A percentile compares a stretch with the other conserved stretches of the same genome.
Conservation (phyloP, 306 rosid genomes). For the Morella rubra region DNA sequence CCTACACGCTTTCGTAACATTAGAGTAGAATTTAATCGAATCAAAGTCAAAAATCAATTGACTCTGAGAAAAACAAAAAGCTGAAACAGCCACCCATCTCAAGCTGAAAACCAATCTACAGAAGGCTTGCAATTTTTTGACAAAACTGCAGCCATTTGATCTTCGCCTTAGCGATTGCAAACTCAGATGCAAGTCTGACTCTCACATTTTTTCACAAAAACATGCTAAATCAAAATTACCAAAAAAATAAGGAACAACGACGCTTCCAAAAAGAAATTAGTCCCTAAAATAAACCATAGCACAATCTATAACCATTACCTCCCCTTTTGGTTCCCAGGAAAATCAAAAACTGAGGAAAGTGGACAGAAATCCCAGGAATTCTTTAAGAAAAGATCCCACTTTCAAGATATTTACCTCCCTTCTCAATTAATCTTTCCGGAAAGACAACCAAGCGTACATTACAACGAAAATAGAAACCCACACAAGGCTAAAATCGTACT, state of each 20-base stretch:
- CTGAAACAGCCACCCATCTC: neutral
- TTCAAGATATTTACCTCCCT: neutral
- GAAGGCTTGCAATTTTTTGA: neutral
- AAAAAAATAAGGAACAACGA: neutral
- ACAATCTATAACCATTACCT: neutral
- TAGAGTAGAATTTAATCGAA: too few relatives aligned
- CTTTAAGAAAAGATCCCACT: neutral
- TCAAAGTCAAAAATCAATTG: too few relatives aligned
- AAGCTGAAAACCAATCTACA: neutral
- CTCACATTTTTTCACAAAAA: neutral
- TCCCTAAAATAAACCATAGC: neutral
- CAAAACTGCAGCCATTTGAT: neutral
- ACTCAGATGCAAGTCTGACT: neutral
- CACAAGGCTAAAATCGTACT: slow-evolving; percentile 12
- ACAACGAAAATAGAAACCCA: neutral
- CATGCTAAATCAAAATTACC: neutral
- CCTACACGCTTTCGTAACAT: neutral
- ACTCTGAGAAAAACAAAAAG: neutral
- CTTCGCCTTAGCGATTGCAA: neutral
- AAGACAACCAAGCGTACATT: neutral
- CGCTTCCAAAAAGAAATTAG: neutral
- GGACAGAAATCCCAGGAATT: neutral
- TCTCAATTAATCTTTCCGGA: neutral
- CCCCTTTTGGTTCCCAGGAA: neutral
- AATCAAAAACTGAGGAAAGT: neutral